These are phyloP conservation scores for Tripidium arundinaceum DNA, from an alignment of 202 grass and related monocot species.

Conservation along the genomic window DNA sequence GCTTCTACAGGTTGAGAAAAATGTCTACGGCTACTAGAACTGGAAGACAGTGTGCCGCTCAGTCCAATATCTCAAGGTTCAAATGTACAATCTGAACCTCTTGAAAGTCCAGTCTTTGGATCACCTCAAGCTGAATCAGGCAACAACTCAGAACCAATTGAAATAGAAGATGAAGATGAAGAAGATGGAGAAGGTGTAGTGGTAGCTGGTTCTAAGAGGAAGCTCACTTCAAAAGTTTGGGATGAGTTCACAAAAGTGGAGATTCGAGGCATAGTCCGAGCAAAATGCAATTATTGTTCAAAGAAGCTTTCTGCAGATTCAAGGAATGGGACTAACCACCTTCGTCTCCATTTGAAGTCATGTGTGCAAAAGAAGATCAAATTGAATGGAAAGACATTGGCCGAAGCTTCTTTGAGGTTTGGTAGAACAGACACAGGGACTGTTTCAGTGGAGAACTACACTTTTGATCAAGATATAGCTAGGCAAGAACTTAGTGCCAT, in stretches of 20 bases:
- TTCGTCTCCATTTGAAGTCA: background rate
- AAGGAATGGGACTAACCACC: background rate
- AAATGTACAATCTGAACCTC: no score
- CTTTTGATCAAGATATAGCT: background rate
- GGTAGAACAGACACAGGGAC: background rate
- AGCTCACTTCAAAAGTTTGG: background rate
- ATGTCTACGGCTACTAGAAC: no score
- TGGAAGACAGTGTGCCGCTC: no score
- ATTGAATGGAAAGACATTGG: background rate
- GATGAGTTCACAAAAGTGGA: background rate
- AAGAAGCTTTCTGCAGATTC: background rate
- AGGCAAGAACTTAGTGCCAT: slow-evolving; percentile 5
- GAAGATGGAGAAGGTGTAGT: background rate
- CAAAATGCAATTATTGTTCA: background rate
- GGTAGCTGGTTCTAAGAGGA: background rate
- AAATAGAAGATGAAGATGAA: background rate
- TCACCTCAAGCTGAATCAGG: background rate
- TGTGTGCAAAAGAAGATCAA: background rate
- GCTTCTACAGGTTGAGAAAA: no score
- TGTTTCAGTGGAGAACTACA: background rate
- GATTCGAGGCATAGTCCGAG: no score
- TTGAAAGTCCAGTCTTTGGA: background rate
- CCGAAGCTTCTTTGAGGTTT: background rate
- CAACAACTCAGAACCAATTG: background rate
- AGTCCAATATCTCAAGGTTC: no score